phyloP scores from a whole-genome alignment of 2,329 filamentous ascomycete species.

The Trichoderma semiorbis region DNA sequence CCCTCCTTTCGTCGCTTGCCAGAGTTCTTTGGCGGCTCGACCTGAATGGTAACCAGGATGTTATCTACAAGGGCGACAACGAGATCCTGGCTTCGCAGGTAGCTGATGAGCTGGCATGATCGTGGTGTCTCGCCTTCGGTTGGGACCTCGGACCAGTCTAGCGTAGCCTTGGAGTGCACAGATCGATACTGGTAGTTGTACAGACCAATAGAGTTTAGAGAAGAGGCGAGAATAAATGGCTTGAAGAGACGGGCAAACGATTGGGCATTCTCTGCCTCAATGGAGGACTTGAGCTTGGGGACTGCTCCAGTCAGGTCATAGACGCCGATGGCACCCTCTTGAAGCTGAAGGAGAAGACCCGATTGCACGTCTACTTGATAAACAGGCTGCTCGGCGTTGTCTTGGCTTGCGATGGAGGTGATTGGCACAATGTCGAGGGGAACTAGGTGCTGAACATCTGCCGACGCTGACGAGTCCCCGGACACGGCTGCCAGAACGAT shows the following conservation, averaged over 20 bases:
- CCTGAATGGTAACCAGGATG: conserved; percentile 64
- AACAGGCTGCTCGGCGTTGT: conserved; percentile 18
- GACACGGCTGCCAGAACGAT: conserved; percentile 34
- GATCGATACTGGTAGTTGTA: conserved; percentile 69
- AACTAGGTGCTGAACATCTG: conserved; percentile 35
- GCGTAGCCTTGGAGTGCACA: conserved; percentile 48
- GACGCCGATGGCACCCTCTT: conserved; percentile 50
- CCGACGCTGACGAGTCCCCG: conserved; percentile 23
- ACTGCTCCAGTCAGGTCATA: conserved; percentile 63
- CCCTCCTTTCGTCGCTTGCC: conserved; percentile 57
- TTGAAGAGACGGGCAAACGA: conserved; percentile 66
- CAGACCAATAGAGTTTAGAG: conserved; percentile 52
- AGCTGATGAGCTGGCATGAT: conserved; percentile 50
- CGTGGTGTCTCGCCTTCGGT: conserved; percentile 34
- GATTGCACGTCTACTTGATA: conserved; percentile 61
- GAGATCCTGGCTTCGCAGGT: conserved; percentile 64
- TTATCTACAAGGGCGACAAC: conserved; percentile 62
- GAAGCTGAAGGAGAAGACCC: conserved; percentile 61
- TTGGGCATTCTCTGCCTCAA: conserved; percentile 49
- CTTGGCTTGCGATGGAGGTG: conserved; percentile 24
- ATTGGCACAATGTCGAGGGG: conserved; percentile 41
- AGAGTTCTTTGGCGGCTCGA: conserved; percentile 58
- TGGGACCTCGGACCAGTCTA: conserved; percentile 43
- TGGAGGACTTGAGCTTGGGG: conserved; percentile 56
- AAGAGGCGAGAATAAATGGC: conserved; percentile 62